phyloP scores from a whole-genome alignment of 1,284 basidiomycete species.

The Sanghuangporus baumii region DNA sequence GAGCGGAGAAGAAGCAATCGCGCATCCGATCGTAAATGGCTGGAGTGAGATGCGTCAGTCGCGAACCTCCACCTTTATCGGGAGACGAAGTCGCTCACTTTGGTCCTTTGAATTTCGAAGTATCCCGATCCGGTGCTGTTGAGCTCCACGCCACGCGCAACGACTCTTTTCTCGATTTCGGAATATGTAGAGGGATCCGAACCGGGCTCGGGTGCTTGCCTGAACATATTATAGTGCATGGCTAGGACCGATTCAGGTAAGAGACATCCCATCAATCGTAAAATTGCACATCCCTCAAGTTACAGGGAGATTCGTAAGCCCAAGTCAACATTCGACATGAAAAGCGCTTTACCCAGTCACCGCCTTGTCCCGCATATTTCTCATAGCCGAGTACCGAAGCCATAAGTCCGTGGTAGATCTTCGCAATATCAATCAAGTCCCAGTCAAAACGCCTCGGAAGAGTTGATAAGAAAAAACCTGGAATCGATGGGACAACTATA shows the following conservation, averaged over 20 bases:
- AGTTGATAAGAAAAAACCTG: constrained; percentile 23
- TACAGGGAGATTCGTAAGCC: neutral
- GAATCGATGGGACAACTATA: constrained; percentile 23
- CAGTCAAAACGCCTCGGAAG: constrained; percentile 18
- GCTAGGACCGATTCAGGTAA: constrained; percentile 16
- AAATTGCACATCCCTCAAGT: constrained; percentile 19
- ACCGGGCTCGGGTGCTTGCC: constrained; percentile 2
- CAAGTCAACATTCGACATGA: neutral
- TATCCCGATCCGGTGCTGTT: constrained; percentile 19
- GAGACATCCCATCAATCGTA: constrained; percentile 17
- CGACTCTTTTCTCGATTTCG: constrained; percentile 12
- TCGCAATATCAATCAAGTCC: constrained; percentile 20
- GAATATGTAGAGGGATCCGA: constrained; percentile 7
- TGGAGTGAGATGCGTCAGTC: neutral
- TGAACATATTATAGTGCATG: constrained; percentile 23
- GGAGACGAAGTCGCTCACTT: constrained; percentile 3
- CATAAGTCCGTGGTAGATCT: constrained; percentile 22
- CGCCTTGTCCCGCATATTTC: constrained; percentile 23
- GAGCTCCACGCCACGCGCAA: constrained; percentile 14
- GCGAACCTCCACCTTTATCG: neutral
- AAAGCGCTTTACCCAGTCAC: constrained; percentile 21
- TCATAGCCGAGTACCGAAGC: constrained; percentile 22
- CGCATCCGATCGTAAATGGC: constrained; percentile 23
- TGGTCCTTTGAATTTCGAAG: constrained; percentile 18
- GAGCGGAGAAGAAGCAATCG: constrained; percentile 20